These are phyloP conservation scores for Chrysosphaeria jannelii DNA, from an alignment of 2,329 filamentous ascomycete species.

Conservation along the genomic window DNA sequence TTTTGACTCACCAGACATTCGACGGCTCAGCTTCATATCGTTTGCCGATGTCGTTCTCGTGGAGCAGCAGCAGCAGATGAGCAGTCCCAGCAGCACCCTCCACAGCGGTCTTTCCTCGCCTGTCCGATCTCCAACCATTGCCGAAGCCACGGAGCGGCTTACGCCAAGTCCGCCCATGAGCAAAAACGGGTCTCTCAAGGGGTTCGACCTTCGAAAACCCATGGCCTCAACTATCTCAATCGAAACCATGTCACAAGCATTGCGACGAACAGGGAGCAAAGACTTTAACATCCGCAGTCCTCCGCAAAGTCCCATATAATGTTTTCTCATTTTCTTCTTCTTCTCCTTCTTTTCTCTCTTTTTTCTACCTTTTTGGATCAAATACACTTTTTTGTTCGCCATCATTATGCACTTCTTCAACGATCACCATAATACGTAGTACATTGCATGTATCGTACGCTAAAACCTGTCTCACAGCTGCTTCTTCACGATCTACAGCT, in stretches of 20 bases:
- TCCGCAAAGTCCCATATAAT: slow-evolving; percentile 21
- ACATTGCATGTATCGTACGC: too few relatives aligned
- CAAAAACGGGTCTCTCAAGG: slow-evolving; percentile 43
- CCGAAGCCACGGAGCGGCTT: slow-evolving; percentile 11
- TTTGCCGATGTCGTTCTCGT: slow-evolving; percentile 86
- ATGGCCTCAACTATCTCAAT: slow-evolving; percentile 27
- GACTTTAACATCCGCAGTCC: slow-evolving; percentile 33
- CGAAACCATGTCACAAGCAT: slow-evolving; percentile 77
- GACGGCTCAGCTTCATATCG: slow-evolving; percentile 76
- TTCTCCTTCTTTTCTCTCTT: slow-evolving; percentile 1
- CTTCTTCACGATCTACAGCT: too few relatives aligned
- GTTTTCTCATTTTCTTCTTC: slow-evolving; percentile 1
- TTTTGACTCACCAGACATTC: slow-evolving; percentile 47
- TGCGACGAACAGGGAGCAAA: slow-evolving; percentile 58
- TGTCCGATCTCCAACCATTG: slow-evolving; percentile 39
- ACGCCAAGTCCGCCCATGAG: slow-evolving; percentile 48
- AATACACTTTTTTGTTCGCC: too few relatives aligned
- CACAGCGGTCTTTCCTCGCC: too few relatives aligned
- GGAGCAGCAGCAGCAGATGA: slow-evolving; percentile 25
- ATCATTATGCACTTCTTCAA: too few relatives aligned
- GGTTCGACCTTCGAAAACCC: slow-evolving; percentile 23
- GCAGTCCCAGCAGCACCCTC: slow-evolving; percentile 4
- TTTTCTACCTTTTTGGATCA: background rate
- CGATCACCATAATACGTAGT: too few relatives aligned
- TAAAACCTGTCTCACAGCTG: too few relatives aligned